Evolutionary conservation across 371 early-diverging fungal species (phyloP).

Genomic region (Mortierella sp.): DNA sequence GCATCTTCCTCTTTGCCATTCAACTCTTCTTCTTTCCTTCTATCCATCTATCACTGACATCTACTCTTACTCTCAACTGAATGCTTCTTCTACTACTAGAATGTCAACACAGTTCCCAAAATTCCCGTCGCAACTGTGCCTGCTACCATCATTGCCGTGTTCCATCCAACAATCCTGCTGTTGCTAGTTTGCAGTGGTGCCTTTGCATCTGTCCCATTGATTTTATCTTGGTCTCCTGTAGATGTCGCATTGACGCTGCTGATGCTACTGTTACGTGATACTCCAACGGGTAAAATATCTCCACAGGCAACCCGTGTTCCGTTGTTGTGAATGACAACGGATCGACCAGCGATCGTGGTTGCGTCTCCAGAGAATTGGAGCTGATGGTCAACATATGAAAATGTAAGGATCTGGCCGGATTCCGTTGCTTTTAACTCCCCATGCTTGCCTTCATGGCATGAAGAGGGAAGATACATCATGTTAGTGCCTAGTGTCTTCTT

Average conservation of each 20-base stretch:
- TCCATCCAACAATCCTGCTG: not conserved
- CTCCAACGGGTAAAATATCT: conserved; percentile 20
- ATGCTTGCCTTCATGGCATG: conserved; percentile 29
- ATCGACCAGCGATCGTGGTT: conserved; percentile 38
- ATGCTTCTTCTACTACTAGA: too few relatives aligned
- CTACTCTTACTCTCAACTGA: too few relatives aligned
- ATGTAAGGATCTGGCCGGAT: conserved; percentile 1
- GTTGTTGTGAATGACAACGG: conserved; percentile 55
- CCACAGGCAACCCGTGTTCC: conserved; percentile 43
- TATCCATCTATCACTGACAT: not conserved
- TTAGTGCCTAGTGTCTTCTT: not conserved
- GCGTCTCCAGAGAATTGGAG: conserved; percentile 24
- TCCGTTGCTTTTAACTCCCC: conserved; percentile 39
- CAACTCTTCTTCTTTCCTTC: not conserved
- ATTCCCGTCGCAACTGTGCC: not conserved
- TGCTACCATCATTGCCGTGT: not conserved
- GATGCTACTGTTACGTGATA: not conserved
- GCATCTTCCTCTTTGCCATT: not conserved
- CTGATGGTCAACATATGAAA: conserved; percentile 21
- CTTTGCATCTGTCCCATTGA: not conserved
- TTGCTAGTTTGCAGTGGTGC: not conserved
- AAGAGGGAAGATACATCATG: not conserved
- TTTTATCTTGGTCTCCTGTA: not conserved
- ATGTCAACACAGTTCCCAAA: not conserved
- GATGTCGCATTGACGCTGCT: not conserved